These are phyloP conservation scores for Geotrichum carabidarum DNA, from an alignment of 1,139 yeast genomes.

Conservation along the genomic window DNA sequence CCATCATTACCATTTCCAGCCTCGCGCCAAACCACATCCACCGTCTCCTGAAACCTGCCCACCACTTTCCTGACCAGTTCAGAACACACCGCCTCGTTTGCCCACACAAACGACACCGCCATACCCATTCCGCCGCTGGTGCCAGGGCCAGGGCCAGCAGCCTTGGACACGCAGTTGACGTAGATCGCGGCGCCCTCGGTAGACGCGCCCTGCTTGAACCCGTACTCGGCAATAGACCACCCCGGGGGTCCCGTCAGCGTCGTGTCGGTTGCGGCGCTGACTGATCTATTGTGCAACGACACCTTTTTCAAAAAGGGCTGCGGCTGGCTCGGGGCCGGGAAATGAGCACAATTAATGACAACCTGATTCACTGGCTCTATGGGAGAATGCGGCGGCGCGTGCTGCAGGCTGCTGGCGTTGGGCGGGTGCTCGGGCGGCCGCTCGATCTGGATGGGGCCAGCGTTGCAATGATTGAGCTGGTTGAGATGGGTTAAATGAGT, in stretches of 20 bases:
- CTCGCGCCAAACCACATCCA: slow-evolving; percentile 2
- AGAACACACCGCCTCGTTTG: background rate
- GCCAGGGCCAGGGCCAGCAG: too few relatives aligned
- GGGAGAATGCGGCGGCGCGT: too few relatives aligned
- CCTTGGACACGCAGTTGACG: background rate
- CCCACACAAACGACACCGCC: slow-evolving; percentile 4
- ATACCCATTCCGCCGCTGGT: background rate
- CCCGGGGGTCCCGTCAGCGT: background rate
- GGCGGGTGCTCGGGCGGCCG: too few relatives aligned
- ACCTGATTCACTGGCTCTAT: too few relatives aligned
- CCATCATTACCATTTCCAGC: too few relatives aligned
- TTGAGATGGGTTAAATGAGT: too few relatives aligned
- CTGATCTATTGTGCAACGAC: background rate
- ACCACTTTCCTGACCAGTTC: background rate
- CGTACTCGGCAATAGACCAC: slow-evolving; percentile 1
- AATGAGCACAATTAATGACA: too few relatives aligned
- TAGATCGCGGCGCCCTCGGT: slow-evolving; percentile 4
- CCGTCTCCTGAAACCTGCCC: background rate
- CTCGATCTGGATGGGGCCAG: too few relatives aligned
- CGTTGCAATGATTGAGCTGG: too few relatives aligned
- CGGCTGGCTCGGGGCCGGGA: too few relatives aligned
- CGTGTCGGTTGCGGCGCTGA: slow-evolving; percentile 1
- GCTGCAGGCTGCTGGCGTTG: too few relatives aligned
- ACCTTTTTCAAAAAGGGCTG: too few relatives aligned
- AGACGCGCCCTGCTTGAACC: slow-evolving; percentile 1